phyloP scores from a whole-genome alignment of 192 early-diverging fungal genomes.

The Pilobolus umbonatus region DNA sequence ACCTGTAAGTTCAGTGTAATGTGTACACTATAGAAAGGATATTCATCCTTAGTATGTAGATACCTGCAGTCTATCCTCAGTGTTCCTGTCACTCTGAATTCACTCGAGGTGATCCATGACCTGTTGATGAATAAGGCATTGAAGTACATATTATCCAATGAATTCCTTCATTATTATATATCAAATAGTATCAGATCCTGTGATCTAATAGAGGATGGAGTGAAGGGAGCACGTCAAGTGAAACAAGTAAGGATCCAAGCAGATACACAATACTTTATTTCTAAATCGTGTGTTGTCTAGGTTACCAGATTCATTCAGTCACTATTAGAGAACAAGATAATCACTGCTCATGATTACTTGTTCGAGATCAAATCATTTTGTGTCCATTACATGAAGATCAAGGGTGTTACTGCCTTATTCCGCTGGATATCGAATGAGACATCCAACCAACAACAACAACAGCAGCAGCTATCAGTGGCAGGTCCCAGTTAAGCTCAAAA shows the following conservation, averaged over 20 bases:
- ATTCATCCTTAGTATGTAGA: neutral
- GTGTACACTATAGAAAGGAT: no score
- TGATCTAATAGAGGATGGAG: neutral
- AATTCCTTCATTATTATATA: slow-evolving; percentile 15
- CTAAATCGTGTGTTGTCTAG: no score
- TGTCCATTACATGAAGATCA: slow-evolving; percentile 5
- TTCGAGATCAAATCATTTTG: slow-evolving; percentile 18
- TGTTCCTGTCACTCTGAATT: slow-evolving; percentile 1
- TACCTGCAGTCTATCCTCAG: slow-evolving; percentile 11
- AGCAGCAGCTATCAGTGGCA: neutral
- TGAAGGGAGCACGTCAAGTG: neutral
- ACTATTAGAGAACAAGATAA: slow-evolving; percentile 11
- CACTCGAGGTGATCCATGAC: slow-evolving; percentile 14
- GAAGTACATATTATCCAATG: neutral
- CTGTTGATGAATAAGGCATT: neutral
- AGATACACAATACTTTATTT: no score
- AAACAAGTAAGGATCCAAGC: neutral
- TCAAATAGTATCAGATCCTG: slow-evolving; percentile 12
- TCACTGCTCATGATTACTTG: slow-evolving; percentile 4
- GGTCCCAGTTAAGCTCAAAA: neutral
- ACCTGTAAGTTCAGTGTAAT: neutral
- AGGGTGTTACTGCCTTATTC: neutral
- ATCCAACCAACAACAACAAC: neutral
- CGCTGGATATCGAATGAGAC: neutral
- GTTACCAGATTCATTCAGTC: slow-evolving; percentile 19